Conservation (phyloP, 2,329 filamentous ascomycete species). For the Lasiodiplodia sp. region DNA sequence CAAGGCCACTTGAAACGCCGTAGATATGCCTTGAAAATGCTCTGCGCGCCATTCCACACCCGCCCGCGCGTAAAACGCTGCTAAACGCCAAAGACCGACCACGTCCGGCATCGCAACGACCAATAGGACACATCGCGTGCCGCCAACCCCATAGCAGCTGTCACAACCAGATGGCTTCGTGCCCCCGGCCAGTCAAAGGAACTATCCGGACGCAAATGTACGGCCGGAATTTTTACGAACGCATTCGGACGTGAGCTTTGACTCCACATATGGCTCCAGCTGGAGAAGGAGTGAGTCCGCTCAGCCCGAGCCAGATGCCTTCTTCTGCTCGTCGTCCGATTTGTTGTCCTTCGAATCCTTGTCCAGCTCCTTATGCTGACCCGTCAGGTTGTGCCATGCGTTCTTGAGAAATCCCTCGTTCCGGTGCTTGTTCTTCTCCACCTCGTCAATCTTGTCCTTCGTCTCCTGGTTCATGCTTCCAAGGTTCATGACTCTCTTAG, state of each 20-base stretch:
- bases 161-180: background rate
- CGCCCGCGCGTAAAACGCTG: conserved; percentile 26
- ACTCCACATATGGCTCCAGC: background rate
- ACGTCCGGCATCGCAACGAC: conserved; percentile 4
- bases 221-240: background rate
- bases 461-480: conserved; percentile 53
- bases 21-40: conserved; percentile 30
- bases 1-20: conserved; percentile 24
- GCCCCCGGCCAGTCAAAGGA: background rate
- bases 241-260: background rate
- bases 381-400: conserved; percentile 91
- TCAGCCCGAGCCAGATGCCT: conserved; percentile 45
- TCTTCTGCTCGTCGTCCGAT: conserved; percentile 40
- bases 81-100: conserved; percentile 30
- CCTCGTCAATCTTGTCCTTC: conserved; percentile 35
- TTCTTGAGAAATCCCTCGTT: conserved; percentile 92
- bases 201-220: background rate
- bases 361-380: conserved; percentile 60
- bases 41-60: conserved; percentile 21
- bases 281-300: background rate
- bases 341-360: conserved; percentile 43
- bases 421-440: conserved; percentile 61
- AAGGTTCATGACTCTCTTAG: conserved; percentile 91
- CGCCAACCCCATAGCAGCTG: background rate
- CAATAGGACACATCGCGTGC: conserved; percentile 11